Evolutionary conservation across 2,329 filamentous ascomycete genomes (phyloP).

Genomic region (Verruconis gallopava): DNA sequence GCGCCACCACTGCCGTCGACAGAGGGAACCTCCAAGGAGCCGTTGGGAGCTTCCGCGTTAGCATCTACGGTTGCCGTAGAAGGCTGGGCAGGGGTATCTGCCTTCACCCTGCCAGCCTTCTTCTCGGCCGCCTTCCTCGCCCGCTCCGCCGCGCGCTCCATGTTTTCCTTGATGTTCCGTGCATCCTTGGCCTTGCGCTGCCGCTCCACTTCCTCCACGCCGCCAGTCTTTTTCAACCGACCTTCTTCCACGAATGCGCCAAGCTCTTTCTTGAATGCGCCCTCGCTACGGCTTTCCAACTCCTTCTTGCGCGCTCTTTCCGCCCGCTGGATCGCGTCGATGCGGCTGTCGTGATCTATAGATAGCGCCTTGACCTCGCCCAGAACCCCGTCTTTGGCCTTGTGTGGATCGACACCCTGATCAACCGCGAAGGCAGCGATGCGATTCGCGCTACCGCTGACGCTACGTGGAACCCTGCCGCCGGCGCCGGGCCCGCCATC

Average conservation of each 20-base stretch:
- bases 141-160: slow-evolving; percentile 35
- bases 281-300: slow-evolving; percentile 58
- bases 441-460: slow-evolving; percentile 14
- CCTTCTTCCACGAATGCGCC: slow-evolving; percentile 75
- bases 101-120: slow-evolving; percentile 5
- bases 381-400: slow-evolving; percentile 81
- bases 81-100: background rate
- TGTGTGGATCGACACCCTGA: slow-evolving; percentile 52
- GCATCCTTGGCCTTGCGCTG: slow-evolving; percentile 78
- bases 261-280: slow-evolving; percentile 68
- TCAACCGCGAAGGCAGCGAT: slow-evolving; percentile 25
- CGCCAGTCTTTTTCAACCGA: slow-evolving; percentile 89
- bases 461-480: slow-evolving; percentile 10
- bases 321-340: slow-evolving; percentile 95
- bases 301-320: slow-evolving; percentile 86
- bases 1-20: background rate
- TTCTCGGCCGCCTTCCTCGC: slow-evolving; percentile 1
- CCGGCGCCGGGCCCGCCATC: slow-evolving; percentile 20
- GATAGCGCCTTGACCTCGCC: slow-evolving; percentile 88
- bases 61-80: background rate
- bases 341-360: slow-evolving; percentile 82
- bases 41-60: background rate
- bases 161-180: slow-evolving; percentile 63
- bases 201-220: slow-evolving; percentile 86
- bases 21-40: background rate